Evolutionary conservation across 2,329 filamentous ascomycete genomes (phyloP).

Genomic region (Fusarium xyrophilum): DNA sequence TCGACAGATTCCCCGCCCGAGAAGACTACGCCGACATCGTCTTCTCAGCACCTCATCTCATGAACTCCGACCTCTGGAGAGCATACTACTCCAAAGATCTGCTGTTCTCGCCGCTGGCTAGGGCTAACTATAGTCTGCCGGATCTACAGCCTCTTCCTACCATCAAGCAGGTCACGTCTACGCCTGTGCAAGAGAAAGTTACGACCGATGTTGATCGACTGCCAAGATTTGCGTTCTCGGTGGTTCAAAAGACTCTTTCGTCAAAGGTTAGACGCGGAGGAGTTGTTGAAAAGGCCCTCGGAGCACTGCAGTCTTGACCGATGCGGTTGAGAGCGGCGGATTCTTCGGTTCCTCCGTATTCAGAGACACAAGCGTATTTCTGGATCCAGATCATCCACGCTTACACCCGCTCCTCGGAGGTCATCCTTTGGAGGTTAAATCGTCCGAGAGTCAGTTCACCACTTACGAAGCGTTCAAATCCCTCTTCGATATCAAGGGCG

Average conservation of each 20-base stretch:
- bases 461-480: conserved; percentile 35
- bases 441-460: not conserved
- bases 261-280: conserved; percentile 34
- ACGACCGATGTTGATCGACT: conserved; percentile 31
- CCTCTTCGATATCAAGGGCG: conserved; percentile 32
- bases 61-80: conserved; percentile 45
- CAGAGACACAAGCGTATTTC: conserved; percentile 46
- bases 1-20: conserved; percentile 14
- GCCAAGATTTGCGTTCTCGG: conserved; percentile 42
- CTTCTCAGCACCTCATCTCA: conserved; percentile 37
- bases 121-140: conserved; percentile 43
- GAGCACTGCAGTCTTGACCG: conserved; percentile 34
- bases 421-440: conserved; percentile 11
- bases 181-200: rapidly evolving
- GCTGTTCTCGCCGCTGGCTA: conserved; percentile 43
- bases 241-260: conserved; percentile 37
- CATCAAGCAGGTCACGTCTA: not conserved
- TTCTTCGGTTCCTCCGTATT: conserved; percentile 38
- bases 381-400: conserved; percentile 43
- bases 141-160: conserved; percentile 43
- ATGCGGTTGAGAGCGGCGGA: conserved; percentile 34
- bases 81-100: conserved; percentile 44
- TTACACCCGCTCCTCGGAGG: conserved; percentile 23
- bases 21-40: conserved; percentile 39
- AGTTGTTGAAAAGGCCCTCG: conserved; percentile 40